Evolutionary conservation across 169 alveolate species (phyloP), one percentile per base, ranked within the genome.

Genomic region (Plasmodium gaboni): DNA sequence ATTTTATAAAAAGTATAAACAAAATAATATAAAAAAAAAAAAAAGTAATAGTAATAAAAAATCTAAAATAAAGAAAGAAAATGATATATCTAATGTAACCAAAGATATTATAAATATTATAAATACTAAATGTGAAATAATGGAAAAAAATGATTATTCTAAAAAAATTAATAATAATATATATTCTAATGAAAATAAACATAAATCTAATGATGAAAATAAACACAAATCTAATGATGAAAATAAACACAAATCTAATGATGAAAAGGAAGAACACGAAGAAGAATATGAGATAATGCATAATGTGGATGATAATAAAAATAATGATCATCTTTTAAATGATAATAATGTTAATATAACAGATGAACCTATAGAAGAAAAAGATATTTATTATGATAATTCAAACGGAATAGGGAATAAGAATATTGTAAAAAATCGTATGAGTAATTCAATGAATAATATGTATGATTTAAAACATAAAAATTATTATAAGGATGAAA

Each of bases 401-500:
- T 2, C 1, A 15, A 8, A n/a, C 4, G 19, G 2, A 13, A 53
- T 9, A 60, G 69, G 13, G 1, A 60, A 17, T 6, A 60, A 60
- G 32, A 60, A 26, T 0, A 38, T 38, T 13, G 3, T 10, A 6
- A 53, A 53, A 53, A 53, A 53, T 53, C 15, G 19, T 1, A 53
- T 17, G 32, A 61, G 32, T 24, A 22, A 13, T 6, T 61, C 70
- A 61, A 17, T 61, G 70, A 61, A 61, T 19, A 61, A 61, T 61
- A 24, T 61, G 44, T 61, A 19, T 4, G 44, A 61, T 22, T 61
- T 61, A 13, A 24, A 61, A 13, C 1, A 7, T 61, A 13, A 24
- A 17, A 19, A 61, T 17, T 17, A 7, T 7, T 22, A 5, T 2
- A 24, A 19, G 17, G 6, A 61, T 61, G 13, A 61, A 17, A 24